Percentiles rank a stretch among this genome's conserved stretches.
Conservation (phyloP, 2,329 filamentous ascomycete species). For the Waltergamsia citrina region DNA sequence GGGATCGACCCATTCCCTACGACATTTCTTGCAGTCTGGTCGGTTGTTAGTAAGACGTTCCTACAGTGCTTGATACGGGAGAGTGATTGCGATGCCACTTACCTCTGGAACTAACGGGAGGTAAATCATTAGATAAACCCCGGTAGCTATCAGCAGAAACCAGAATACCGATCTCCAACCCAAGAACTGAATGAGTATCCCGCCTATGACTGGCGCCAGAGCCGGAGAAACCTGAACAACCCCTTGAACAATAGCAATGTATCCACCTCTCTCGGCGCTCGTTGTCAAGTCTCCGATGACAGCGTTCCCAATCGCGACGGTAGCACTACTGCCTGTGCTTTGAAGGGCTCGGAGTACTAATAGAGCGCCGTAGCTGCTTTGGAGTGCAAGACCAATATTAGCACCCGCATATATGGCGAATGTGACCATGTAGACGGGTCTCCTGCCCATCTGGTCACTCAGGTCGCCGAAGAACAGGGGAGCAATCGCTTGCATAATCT, state of each 20-base stretch:
- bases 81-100: slow-evolving; percentile 1
- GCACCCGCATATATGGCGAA: slow-evolving; percentile 36
- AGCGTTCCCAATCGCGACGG: slow-evolving; percentile 39
- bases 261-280: slow-evolving; percentile 43
- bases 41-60: no score
- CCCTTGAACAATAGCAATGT: slow-evolving; percentile 36
- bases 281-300: slow-evolving; percentile 50
- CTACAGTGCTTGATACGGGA: background rate
- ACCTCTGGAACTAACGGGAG: slow-evolving; percentile 25
- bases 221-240: slow-evolving; percentile 30
- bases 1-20: slow-evolving; percentile 35
- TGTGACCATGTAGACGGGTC: slow-evolving; percentile 35
- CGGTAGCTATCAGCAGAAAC: slow-evolving; percentile 37
- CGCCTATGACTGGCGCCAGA: slow-evolving; percentile 41
- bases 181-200: slow-evolving; percentile 36
- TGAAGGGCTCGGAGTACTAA: slow-evolving; percentile 39
- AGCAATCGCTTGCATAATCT: slow-evolving; percentile 42
- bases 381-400: slow-evolving; percentile 33
- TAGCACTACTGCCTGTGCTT: slow-evolving; percentile 41
- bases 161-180: slow-evolving; percentile 48
- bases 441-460: slow-evolving; percentile 35
- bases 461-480: slow-evolving; percentile 41
- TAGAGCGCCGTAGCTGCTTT: slow-evolving; percentile 31
- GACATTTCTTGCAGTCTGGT: slow-evolving; percentile 18
- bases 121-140: slow-evolving; percentile 27